Percentiles rank a stretch among this genome's conserved stretches.
phyloP scores from a whole-genome alignment of 148 eudicot species.

The Fagopyrum homotropicum region DNA sequence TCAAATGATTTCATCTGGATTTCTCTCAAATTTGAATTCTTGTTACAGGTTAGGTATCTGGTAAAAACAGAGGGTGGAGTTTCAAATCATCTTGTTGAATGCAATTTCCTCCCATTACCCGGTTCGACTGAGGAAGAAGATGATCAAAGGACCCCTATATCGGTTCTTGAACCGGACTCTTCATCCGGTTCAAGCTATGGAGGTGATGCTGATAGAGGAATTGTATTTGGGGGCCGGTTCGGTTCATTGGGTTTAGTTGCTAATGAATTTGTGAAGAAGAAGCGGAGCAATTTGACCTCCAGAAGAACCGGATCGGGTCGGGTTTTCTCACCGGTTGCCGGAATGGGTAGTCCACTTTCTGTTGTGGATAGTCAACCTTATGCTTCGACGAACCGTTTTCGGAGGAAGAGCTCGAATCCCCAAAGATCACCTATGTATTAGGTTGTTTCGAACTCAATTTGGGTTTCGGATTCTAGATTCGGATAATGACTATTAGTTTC shows the following conservation, averaged over 20 bases:
- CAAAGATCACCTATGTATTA: constrained; percentile 3
- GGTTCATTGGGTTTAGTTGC: constrained; percentile 13
- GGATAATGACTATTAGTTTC: background rate
- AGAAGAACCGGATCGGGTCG: constrained; percentile 4
- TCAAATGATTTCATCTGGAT: background rate
- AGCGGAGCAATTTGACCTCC: constrained; percentile 24
- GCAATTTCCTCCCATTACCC: constrained; percentile 14
- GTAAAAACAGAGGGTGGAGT: constrained; percentile 10
- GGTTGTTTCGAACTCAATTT: background rate
- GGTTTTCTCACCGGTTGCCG: background rate
- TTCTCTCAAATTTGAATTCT: background rate
- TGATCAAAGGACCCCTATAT: constrained; percentile 26
- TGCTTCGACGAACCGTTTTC: background rate
- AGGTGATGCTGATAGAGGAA: background rate
- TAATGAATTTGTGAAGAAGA: constrained; percentile 35
- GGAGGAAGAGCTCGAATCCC: background rate
- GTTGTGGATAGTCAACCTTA: background rate
- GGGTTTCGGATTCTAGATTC: background rate
- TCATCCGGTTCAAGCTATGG: constrained; percentile 27
- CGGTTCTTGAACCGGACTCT: constrained; percentile 31
- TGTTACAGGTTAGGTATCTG: background rate
- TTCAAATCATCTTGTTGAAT: constrained; percentile 13
- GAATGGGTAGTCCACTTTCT: background rate
- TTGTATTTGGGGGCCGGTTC: background rate
- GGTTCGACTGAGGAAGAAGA: constrained; percentile 17